Conservation (phyloP, 108 stramenopile species). For the Discostella stelligeroides region DNA sequence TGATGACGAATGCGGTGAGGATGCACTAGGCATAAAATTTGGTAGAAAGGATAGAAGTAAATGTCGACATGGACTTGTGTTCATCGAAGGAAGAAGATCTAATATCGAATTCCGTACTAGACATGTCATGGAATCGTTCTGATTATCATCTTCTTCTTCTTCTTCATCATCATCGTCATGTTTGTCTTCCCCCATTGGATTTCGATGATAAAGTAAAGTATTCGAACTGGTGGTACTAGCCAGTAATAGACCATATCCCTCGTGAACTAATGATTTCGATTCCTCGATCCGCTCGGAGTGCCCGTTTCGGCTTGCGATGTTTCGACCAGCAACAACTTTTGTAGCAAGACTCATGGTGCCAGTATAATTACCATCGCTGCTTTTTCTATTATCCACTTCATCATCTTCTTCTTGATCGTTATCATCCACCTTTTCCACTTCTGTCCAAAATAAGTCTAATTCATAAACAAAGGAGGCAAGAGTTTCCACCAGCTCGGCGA, state of each 20-base stretch:
- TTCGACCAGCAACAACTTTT: no score
- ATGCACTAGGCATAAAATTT: constrained; percentile 33
- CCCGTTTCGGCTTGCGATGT: not conserved
- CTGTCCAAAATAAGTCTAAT: constrained; percentile 22
- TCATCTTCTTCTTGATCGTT: no score
- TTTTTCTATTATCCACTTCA: no score
- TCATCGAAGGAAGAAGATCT: constrained; percentile 29
- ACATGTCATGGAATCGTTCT: constrained; percentile 17
- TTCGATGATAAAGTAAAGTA: not conserved
- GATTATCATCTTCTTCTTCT: not conserved
- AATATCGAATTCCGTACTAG: constrained; percentile 33
- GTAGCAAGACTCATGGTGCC: no score
- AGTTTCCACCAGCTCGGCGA: constrained; percentile 14
- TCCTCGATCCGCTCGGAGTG: constrained; percentile 29
- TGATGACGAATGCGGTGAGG: not conserved
- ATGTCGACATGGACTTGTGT: constrained; percentile 29
- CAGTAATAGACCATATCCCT: constrained; percentile 24
- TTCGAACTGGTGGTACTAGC: not conserved
- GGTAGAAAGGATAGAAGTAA: constrained; percentile 37
- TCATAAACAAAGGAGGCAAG: constrained; percentile 20
- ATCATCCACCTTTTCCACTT: no score
- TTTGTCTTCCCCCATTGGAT: not conserved
- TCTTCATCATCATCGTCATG: constrained; percentile 3
- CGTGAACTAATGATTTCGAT: constrained; percentile 34
- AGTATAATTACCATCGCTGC: no score